These are phyloP conservation scores for Eremochloa ophiuroides DNA, from an alignment of 176 grass and related monocot species.

Conservation along the genomic window DNA sequence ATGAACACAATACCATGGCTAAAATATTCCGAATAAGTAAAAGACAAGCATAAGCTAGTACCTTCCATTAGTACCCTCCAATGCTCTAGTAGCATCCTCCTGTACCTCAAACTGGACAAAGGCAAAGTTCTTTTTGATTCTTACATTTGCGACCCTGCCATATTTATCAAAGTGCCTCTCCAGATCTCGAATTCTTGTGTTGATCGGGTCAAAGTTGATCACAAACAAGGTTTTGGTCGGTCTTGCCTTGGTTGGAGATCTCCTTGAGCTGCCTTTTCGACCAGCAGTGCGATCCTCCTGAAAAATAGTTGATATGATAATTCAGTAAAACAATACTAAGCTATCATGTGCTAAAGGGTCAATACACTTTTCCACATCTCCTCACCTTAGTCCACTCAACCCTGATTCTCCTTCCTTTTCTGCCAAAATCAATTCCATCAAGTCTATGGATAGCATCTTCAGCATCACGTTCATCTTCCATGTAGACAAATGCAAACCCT, in stretches of 20 bases:
- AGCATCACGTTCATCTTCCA: conserved; percentile 96
- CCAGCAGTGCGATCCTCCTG: conserved; percentile 82
- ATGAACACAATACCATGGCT: not conserved
- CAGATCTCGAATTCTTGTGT: conserved; percentile 84
- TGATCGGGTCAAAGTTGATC: conserved; percentile 97
- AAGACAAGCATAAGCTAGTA: conserved; percentile 3
- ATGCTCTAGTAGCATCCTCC: conserved; percentile 89
- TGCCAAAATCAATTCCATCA: conserved; percentile 90
- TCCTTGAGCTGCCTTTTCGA: conserved; percentile 55
- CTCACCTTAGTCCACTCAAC: conserved; percentile 92
- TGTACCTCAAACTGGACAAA: conserved; percentile 88
- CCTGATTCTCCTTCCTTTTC: conserved; percentile 77
- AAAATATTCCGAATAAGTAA: not conserved
- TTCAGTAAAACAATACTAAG: not conserved
- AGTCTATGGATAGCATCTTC: conserved; percentile 81
- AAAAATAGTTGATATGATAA: conserved; percentile 15
- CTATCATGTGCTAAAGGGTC: not conserved
- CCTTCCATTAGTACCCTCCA: conserved; percentile 92
- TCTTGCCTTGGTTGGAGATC: conserved; percentile 63
- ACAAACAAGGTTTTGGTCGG: conserved; percentile 97
- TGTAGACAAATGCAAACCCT: conserved; percentile 99
- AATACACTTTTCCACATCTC: conserved; percentile 7
- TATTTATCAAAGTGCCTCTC: conserved; percentile 92
- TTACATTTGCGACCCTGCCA: conserved; percentile 79
- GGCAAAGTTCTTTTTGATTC: conserved; percentile 94